These are phyloP conservation scores for Malus domestica DNA, from an alignment of 306 rosid species.

Conservation along the genomic window ASM211411v1 NC_041800.1:31540233-31540732, in stretches of 20 bases:
- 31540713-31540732: slow-evolving; percentile 31
- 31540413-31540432: not conserved
- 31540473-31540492: not conserved
- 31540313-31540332: not conserved
- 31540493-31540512: not conserved
- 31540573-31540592: not conserved
- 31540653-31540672: not conserved
- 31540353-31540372: not conserved
- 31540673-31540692: not conserved
- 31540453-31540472: not conserved
- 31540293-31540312: not conserved
- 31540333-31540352: not conserved
- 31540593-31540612: not conserved
- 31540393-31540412: not conserved
- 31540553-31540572: not conserved
- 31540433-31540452: not conserved
- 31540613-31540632: slow-evolving; percentile 1
- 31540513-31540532: not conserved
- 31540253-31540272: not conserved
- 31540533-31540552: not conserved
- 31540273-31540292: not conserved
- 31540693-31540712: slow-evolving; percentile 22
- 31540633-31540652: not conserved
- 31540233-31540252: not conserved
- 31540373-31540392: not conserved